phyloP scores from a whole-genome alignment of 108 stramenopile genomes.

The Fragilaria radians region DNA sequence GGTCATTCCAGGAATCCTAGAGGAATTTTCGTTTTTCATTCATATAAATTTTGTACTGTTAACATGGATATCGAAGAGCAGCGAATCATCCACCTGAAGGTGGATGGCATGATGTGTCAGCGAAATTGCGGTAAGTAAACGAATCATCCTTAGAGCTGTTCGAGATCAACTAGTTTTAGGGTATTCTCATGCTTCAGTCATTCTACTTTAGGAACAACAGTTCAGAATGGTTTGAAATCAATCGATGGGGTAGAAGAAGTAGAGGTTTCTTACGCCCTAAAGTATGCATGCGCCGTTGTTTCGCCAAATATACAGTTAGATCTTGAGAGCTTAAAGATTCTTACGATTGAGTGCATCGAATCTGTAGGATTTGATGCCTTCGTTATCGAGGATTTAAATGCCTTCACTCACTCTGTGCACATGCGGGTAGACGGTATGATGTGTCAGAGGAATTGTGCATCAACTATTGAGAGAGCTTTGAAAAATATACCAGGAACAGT shows the following conservation, averaged over 20 bases:
- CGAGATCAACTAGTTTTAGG: no score
- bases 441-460: constrained; percentile 90
- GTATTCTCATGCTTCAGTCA: no score
- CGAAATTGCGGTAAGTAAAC: constrained; percentile 43
- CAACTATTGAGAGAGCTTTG: constrained; percentile 38
- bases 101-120: constrained; percentile 71
- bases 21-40: no score
- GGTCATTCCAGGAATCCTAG: no score
- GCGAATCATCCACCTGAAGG: constrained; percentile 8
- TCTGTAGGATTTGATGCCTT: constrained; percentile 1
- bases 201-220: constrained; percentile 12
- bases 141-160: not conserved
- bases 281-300: not conserved
- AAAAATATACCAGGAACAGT: constrained; percentile 6
- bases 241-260: not conserved
- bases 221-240: not conserved
- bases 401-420: constrained; percentile 14
- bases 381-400: not conserved
- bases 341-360: constrained; percentile 1
- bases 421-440: constrained; percentile 85
- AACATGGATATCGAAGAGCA: no score
- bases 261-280: not conserved
- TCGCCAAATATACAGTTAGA: not conserved
- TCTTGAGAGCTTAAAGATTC: not conserved
- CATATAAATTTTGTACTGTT: no score